A percentile compares a stretch with the other conserved stretches of the same genome.
Conservation (phyloP, 1,284 basidiomycete genomes). For the Cryptococcus hybrid region DNA sequence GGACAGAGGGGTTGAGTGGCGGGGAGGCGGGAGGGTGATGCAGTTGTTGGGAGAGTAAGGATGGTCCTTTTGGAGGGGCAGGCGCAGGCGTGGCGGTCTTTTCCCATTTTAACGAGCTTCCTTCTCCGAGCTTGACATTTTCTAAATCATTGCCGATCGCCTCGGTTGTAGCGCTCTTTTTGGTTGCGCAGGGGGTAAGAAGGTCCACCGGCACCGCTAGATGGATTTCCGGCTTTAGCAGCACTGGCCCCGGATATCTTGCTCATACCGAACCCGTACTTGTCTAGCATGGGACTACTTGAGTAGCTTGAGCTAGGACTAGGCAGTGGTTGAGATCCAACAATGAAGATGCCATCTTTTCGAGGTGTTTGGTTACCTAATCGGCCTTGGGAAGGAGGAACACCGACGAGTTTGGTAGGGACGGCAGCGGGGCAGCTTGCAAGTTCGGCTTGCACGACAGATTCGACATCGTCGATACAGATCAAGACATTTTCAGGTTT, state of each 20-base stretch:
- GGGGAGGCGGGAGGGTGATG: constrained; percentile 50
- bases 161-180: constrained; percentile 55
- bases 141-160: constrained; percentile 57
- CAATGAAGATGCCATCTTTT: constrained; percentile 84
- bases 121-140: constrained; percentile 61
- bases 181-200: not conserved
- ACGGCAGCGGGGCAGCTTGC: constrained; percentile 59
- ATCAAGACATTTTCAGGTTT: constrained; percentile 99
- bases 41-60: constrained; percentile 74
- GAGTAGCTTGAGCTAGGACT: constrained; percentile 70
- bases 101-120: constrained; percentile 56
- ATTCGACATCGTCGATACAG: constrained; percentile 95
- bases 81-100: constrained; percentile 51
- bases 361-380: constrained; percentile 97
- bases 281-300: constrained; percentile 78
- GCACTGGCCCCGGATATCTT: constrained; percentile 51
- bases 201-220: constrained; percentile 1
- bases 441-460: constrained; percentile 85
- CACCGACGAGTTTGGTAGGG: constrained; percentile 83
- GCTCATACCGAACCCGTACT: constrained; percentile 90
- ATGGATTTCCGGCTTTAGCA: constrained; percentile 13
- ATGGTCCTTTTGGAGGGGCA: constrained; percentile 60
- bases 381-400: constrained; percentile 89
- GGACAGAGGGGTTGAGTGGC: constrained; percentile 8
- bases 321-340: constrained; percentile 89